Evolutionary conservation across 2,329 filamentous ascomycete genomes (phyloP).

Genomic region (Hirsutella thompsonii): DNA sequence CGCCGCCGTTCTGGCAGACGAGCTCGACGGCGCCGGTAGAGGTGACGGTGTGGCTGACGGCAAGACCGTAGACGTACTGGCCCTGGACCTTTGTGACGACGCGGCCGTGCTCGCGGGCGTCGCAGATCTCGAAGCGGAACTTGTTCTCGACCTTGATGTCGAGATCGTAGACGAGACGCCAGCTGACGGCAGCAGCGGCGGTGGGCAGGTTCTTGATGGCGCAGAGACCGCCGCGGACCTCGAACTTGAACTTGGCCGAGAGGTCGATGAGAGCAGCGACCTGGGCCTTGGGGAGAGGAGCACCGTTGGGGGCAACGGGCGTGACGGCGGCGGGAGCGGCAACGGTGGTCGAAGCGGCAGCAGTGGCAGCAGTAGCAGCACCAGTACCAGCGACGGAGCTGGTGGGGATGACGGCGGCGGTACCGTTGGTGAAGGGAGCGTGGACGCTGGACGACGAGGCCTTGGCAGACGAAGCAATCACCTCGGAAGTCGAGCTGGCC

Average conservation of each 20-base stretch:
- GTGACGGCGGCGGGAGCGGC: too few relatives aligned
- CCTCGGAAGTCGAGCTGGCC: too few relatives aligned
- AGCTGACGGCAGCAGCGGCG: neutral
- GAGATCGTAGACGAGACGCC: neutral
- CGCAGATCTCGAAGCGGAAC: neutral
- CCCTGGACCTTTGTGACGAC: conserved; percentile 1
- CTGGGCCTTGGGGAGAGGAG: too few relatives aligned
- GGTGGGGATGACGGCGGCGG: too few relatives aligned
- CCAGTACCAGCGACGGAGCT: too few relatives aligned
- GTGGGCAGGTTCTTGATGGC: neutral
- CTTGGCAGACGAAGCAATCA: too few relatives aligned
- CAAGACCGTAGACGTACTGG: neutral
- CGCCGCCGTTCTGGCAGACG: neutral
- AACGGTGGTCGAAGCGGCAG: too few relatives aligned
- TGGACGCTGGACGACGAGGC: too few relatives aligned
- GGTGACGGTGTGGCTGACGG: neutral
- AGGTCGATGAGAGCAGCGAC: neutral
- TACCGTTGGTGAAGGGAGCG: too few relatives aligned
- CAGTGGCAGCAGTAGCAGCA: too few relatives aligned
- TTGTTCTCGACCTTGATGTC: neutral
- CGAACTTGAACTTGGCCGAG: neutral
- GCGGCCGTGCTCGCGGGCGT: neutral
- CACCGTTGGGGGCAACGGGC: too few relatives aligned
- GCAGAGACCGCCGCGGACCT: neutral
- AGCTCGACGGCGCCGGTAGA: neutral